These are phyloP conservation scores for Decorospora gaudefroyi DNA, from an alignment of 2,329 filamentous ascomycete genomes.

Conservation along the genomic window DNA sequence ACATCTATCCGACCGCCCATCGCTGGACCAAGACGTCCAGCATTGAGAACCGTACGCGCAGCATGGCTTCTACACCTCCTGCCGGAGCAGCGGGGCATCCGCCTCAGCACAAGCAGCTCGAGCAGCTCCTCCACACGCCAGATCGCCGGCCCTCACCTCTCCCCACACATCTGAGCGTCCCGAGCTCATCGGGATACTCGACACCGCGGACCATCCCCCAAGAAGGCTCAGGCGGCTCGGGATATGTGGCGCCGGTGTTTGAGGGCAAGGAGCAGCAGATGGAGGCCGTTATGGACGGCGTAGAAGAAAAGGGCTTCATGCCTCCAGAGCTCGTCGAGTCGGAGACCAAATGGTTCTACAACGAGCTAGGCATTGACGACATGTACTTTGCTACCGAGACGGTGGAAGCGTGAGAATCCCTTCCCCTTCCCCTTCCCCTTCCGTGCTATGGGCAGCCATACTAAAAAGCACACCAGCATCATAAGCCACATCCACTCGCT, in stretches of 20 bases:
- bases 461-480: slow-evolving; percentile 57
- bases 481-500: slow-evolving; percentile 93
- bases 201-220: slow-evolving; percentile 76
- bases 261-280: slow-evolving; percentile 92
- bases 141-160: slow-evolving; percentile 79
- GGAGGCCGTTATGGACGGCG: slow-evolving; percentile 77
- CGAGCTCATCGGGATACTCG: slow-evolving; percentile 58
- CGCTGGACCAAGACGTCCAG: slow-evolving; percentile 7
- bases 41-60: slow-evolving; percentile 11
- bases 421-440: no score
- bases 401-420: slow-evolving; percentile 63
- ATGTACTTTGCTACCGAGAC: slow-evolving; percentile 95
- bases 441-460: no score
- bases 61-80: slow-evolving; percentile 42
- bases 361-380: slow-evolving; percentile 95
- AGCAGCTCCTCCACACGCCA: slow-evolving; percentile 58
- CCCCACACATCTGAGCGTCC: slow-evolving; percentile 80
- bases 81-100: slow-evolving; percentile 31
- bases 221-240: slow-evolving; percentile 74
- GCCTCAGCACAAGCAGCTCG: slow-evolving; percentile 61
- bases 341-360: slow-evolving; percentile 96
- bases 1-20: no score
- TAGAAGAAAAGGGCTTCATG: slow-evolving; percentile 82
- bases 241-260: slow-evolving; percentile 93
- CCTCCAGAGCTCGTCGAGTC: slow-evolving; percentile 79